These are phyloP conservation scores for Porodaedalea pini DNA, from an alignment of 1,284 basidiomycete species.

Conservation along the genomic window DNA sequence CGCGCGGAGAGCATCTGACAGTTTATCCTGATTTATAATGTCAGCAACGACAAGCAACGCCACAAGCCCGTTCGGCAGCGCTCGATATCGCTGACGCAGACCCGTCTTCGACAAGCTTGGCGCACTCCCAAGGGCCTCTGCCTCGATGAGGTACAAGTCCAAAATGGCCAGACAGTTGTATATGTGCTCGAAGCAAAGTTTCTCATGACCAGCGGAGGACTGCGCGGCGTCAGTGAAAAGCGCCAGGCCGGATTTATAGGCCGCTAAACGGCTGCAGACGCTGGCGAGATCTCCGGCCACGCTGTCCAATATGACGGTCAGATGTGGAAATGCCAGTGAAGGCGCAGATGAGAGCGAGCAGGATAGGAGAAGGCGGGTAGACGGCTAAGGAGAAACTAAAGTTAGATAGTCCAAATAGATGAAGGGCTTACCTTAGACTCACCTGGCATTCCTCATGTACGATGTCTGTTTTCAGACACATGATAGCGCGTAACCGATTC, in stretches of 20 bases:
- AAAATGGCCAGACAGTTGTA: conserved; percentile 57
- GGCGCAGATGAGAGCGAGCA: conserved; percentile 39
- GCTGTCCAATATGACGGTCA: conserved; percentile 38
- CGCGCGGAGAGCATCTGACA: neutral
- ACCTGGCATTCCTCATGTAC: conserved; percentile 13
- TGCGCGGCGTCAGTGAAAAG: conserved; percentile 33
- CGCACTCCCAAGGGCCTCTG: conserved; percentile 20
- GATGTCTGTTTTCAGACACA: conserved; percentile 1
- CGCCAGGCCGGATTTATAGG: conserved; percentile 41
- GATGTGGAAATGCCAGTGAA: conserved; percentile 33
- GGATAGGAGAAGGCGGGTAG: conserved; percentile 51
- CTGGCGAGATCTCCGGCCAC: conserved; percentile 38
- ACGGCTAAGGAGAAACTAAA: conserved; percentile 40
- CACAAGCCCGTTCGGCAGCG: conserved; percentile 38
- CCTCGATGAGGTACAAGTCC: conserved; percentile 53
- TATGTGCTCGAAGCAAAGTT: conserved; percentile 44
- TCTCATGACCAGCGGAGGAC: conserved; percentile 25
- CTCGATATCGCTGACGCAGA: conserved; percentile 11
- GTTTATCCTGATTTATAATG: conserved; percentile 27
- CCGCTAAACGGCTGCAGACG: conserved; percentile 37
- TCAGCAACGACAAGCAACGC: conserved; percentile 43
- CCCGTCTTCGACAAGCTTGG: conserved; percentile 1
- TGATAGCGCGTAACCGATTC: conserved; percentile 4
- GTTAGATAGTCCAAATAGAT: conserved; percentile 17
- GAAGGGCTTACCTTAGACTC: conserved; percentile 10